A percentile compares a stretch with the other conserved stretches of the same genome.
Evolutionary conservation across 768 basidiomycete genomes (phyloP).

Genomic region (Pleurotus pulmonarius): DNA sequence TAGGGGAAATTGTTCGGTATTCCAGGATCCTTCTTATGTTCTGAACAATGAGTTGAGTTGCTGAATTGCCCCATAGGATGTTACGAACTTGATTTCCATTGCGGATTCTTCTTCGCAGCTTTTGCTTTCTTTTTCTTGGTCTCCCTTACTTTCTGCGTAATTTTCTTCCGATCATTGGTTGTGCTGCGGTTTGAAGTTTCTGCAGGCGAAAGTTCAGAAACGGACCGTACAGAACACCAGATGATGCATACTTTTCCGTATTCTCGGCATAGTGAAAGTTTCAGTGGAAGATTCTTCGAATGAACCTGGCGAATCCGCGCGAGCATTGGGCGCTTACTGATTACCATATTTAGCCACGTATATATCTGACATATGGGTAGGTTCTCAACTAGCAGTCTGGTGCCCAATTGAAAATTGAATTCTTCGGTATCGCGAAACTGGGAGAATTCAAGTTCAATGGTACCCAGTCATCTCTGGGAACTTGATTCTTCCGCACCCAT

Average conservation of each 20-base stretch:
- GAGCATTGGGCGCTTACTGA: too few relatives aligned
- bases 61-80: too few relatives aligned
- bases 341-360: too few relatives aligned
- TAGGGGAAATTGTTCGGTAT: conserved; percentile 92
- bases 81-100: conserved; percentile 90
- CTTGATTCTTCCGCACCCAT: too few relatives aligned
- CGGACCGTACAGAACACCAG: not conserved
- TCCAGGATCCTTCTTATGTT: conserved; percentile 85
- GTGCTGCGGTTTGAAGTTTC: conserved; percentile 82
- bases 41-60: conserved; percentile 27
- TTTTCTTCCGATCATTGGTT: conserved; percentile 68
- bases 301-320: too few relatives aligned
- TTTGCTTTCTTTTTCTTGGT: conserved; percentile 73
- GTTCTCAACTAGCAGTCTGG: too few relatives aligned
- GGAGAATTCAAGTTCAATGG: too few relatives aligned
- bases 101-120: conserved; percentile 69
- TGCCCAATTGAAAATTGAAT: too few relatives aligned
- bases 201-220: conserved; percentile 25
- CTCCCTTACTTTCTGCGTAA: conserved; percentile 75
- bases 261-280: conserved; percentile 64
- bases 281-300: too few relatives aligned
- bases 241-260: conserved; percentile 57
- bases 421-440: too few relatives aligned
- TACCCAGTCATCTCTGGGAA: too few relatives aligned
- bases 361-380: too few relatives aligned